These are phyloP conservation scores for Teratosphaeria pseudoeucalypti DNA, from an alignment of 2,329 filamentous ascomycete species.

Conservation along the genomic window DNA sequence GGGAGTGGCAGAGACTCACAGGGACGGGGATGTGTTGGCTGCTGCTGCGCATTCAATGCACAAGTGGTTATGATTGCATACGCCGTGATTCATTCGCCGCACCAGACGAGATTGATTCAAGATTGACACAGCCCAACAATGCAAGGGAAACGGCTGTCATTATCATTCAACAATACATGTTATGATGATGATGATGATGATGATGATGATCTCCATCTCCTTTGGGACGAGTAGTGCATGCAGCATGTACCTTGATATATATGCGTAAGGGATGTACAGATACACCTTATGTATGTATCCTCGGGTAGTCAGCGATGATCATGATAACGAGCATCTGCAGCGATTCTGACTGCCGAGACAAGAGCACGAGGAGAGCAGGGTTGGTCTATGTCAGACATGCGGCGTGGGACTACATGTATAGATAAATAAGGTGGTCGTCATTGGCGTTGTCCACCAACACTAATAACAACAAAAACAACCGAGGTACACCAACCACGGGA, in stretches of 20 bases:
- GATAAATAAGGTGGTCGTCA: no score
- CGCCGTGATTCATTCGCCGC: not conserved
- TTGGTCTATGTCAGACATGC: not conserved
- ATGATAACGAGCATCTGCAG: not conserved
- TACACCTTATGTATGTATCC: no score
- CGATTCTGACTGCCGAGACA: not conserved
- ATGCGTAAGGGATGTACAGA: no score
- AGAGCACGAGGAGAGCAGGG: not conserved
- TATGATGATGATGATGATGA: no score
- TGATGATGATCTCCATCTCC: not conserved
- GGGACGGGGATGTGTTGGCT: not conserved
- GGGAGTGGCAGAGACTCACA: not conserved
- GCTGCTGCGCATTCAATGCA: no score
- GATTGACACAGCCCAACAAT: no score
- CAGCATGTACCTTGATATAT: not conserved
- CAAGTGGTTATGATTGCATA: not conserved
- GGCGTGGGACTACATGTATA: no score
- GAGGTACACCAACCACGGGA: not conserved
- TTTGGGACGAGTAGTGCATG: not conserved
- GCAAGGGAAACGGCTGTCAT: no score
- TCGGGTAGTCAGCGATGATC: not conserved
- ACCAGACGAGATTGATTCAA: no score
- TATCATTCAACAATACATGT: not conserved
- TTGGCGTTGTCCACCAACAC: not conserved
- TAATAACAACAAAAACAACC: no score